These are phyloP conservation scores for Turnera subulata DNA, from an alignment of 345 rosid genomes.

Conservation along the genomic window DNA sequence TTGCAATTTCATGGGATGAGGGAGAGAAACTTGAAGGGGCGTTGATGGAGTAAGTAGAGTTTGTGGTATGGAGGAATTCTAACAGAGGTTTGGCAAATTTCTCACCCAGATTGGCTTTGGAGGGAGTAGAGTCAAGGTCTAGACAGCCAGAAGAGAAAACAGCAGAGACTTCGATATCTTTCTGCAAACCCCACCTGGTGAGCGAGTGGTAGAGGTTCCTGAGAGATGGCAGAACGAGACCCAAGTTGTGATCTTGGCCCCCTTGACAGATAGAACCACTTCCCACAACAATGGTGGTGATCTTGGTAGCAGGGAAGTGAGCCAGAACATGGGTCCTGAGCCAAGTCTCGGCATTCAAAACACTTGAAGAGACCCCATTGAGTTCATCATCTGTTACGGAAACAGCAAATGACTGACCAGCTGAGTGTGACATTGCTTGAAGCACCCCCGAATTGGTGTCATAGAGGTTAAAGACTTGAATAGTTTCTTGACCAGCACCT, in stretches of 20 bases:
- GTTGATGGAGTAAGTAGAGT: conserved; percentile 56
- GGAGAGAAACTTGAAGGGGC: conserved; percentile 36
- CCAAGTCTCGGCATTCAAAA: conserved; percentile 68
- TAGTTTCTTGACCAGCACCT: conserved; percentile 58
- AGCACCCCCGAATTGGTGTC: conserved; percentile 23
- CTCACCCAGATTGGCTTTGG: conserved; percentile 19
- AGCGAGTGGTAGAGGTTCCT: conserved; percentile 63
- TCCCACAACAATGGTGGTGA: conserved; percentile 63
- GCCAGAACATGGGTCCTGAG: conserved; percentile 55
- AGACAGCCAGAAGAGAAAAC: conserved; percentile 46
- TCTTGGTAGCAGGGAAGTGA: conserved; percentile 54
- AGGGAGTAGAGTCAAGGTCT: conserved; percentile 12
- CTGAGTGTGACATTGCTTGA: conserved; percentile 25
- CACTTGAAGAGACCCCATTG: conserved; percentile 46
- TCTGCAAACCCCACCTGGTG: conserved; percentile 69
- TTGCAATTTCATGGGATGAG: conserved; percentile 21
- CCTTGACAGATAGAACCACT: conserved; percentile 34
- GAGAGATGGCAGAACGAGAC: conserved; percentile 39
- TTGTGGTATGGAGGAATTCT: conserved; percentile 34
- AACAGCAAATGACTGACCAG: conserved; percentile 41
- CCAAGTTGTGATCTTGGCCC: conserved; percentile 31
- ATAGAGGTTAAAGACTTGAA: conserved; percentile 34
- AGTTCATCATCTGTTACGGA: conserved; percentile 42
- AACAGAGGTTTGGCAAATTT: conserved; percentile 33
- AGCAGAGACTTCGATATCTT: conserved; percentile 54